Percentiles rank a stretch among this genome's conserved stretches.
These are phyloP conservation scores for Pichia sp. DNA, from an alignment of 1,139 yeast genomes.

Conservation along the genomic window DNA sequence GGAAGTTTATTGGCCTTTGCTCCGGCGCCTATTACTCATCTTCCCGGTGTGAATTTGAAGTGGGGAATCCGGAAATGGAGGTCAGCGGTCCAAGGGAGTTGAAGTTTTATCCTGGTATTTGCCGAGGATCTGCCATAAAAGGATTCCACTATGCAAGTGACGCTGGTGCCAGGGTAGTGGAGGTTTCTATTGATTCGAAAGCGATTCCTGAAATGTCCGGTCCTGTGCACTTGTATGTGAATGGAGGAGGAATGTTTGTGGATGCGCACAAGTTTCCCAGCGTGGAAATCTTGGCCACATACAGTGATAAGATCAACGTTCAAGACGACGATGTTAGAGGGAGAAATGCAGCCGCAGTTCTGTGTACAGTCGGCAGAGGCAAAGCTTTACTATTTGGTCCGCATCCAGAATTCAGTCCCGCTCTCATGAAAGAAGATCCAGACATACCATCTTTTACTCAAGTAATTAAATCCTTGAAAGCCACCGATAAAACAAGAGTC, in stretches of 20 bases:
- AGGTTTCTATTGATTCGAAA: conserved; percentile 36
- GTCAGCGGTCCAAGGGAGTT: conserved; percentile 84
- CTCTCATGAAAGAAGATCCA: conserved; percentile 40
- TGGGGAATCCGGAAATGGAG: conserved; percentile 63
- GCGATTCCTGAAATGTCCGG: conserved; percentile 28
- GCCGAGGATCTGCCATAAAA: conserved; percentile 73
- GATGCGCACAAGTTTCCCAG: conserved; percentile 58
- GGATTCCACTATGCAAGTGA: conserved; percentile 82
- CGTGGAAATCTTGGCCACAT: conserved; percentile 70
- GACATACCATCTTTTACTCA: conserved; percentile 34
- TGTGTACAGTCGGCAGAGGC: conserved; percentile 70
- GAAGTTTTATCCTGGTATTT: conserved; percentile 73
- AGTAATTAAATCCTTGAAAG: conserved; percentile 39
- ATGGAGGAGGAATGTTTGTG: conserved; percentile 86
- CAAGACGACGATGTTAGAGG: conserved; percentile 33
- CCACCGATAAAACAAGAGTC: conserved; percentile 46
- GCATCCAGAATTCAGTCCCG: conserved; percentile 82
- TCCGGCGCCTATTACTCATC: conserved; percentile 95
- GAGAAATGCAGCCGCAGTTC: conserved; percentile 57
- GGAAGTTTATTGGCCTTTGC: conserved; percentile 79
- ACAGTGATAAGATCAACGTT: conserved; percentile 45
- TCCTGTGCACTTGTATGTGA: conserved; percentile 48
- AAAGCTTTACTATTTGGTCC: conserved; percentile 72
- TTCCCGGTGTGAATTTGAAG: conserved; percentile 76
- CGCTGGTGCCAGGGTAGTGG: conserved; percentile 64